Evolutionary conservation across 176 grass and related monocot species (phyloP), one percentile per base, ranked within the genome.

Genomic region (Rhynchospora pubera): DNA sequence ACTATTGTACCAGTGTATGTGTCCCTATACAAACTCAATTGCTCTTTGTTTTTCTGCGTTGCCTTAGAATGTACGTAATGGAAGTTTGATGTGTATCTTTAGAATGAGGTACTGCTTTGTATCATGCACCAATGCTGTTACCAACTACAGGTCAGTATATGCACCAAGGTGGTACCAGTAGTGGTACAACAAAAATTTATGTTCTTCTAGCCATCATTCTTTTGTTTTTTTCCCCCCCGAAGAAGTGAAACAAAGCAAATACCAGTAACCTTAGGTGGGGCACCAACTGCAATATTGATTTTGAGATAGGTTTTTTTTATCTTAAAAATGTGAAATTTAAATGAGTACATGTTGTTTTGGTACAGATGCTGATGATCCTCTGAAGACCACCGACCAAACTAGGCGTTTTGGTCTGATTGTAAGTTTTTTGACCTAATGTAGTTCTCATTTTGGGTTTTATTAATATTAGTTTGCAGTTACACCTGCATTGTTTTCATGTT

Each of bases 391-490:
- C 6, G 91, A 83, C 9, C 92, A 97, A 62, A 89, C 84, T 51
- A 90, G 94, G 57, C 82, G 86, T 65, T 88, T 97, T 85, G 94
- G 94, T 45, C 91, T 97, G 18, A 97, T 94, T 79, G 91, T 97
- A 91, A 57, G 89, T 91, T 26, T 23, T 90, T 10, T 45, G 84
- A 63, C 22, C 21, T 6, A 23, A 78, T 15, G 5, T 64, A 23
- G 64, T 6, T 61, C 32, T 83, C 46, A 67, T 19, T 68, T 71
- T 39, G 9, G 2, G 28, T 57, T 39, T 76, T 65, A 21, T 57
- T 42, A 44, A 8, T 14, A 13, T 11, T 5, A 39, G 2, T 79
- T 64, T 39, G 26, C 45, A 24, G 60, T 52, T 8, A 48, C 23
- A n/a, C 34, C 15, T 65, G 39, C 0, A 4, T 19, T 45, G 11